Conservation (phyloP, 1,284 basidiomycete species). For the Amylostereum chailletii region DNA sequence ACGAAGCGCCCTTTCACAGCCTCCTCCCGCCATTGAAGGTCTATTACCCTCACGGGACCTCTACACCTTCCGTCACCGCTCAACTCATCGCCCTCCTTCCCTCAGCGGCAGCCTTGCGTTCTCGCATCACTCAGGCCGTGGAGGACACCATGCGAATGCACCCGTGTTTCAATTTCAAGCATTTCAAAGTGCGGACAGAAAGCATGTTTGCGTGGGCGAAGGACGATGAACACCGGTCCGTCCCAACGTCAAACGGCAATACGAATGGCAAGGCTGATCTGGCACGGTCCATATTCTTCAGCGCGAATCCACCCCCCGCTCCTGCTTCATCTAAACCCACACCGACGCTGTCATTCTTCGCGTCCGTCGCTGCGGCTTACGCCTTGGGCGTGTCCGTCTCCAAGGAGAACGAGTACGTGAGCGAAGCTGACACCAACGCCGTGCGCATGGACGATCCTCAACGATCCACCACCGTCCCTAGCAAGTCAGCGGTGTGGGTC, state of each 20-base stretch:
- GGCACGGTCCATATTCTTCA: slow-evolving; percentile 30
- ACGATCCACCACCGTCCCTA: neutral
- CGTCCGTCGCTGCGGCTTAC: slow-evolving; percentile 41
- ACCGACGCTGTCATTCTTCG: slow-evolving; percentile 50
- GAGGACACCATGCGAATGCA: slow-evolving; percentile 37
- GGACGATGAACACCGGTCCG: slow-evolving; percentile 8
- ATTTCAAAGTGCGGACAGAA: slow-evolving; percentile 37
- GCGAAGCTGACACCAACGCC: slow-evolving; percentile 5
- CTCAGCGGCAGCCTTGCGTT: slow-evolving; percentile 25
- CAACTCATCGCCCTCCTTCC: slow-evolving; percentile 31
- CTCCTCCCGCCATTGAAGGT: slow-evolving; percentile 8
- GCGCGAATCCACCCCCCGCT: slow-evolving; percentile 10
- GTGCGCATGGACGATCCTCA: slow-evolving; percentile 12
- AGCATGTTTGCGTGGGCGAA: slow-evolving; percentile 34
- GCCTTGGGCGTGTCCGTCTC: slow-evolving; percentile 44
- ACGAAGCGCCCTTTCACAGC: slow-evolving; percentile 8
- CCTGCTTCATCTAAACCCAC: slow-evolving; percentile 15
- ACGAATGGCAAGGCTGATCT: slow-evolving; percentile 19
- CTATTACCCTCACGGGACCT: slow-evolving; percentile 13
- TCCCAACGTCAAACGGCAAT: neutral
- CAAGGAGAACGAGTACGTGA: slow-evolving; percentile 15
- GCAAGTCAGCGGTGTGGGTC: slow-evolving; percentile 7
- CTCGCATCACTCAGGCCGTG: slow-evolving; percentile 29
- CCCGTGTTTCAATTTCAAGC: slow-evolving; percentile 42
- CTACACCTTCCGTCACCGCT: slow-evolving; percentile 15